These are phyloP conservation scores for Starmerella davenportii DNA, from an alignment of 805 yeast species.

Conservation along the genomic window DNA sequence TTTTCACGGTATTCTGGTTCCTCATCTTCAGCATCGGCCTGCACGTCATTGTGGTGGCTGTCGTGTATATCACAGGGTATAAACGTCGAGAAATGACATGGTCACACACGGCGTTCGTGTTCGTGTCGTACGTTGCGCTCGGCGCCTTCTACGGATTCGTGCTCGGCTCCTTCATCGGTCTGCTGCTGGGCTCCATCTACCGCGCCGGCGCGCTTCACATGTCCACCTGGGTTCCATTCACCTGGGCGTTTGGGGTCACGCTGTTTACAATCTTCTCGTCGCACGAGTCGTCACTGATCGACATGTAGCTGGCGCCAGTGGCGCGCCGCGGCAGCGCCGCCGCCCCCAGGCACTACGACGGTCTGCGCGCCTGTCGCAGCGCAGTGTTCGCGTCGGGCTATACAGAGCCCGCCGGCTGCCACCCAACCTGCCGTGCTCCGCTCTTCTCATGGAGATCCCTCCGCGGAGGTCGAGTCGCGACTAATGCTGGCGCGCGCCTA, in stretches of 20 bases:
- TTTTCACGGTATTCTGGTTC: slow-evolving; percentile 68
- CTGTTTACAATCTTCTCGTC: slow-evolving; percentile 49
- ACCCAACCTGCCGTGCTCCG: too few relatives aligned
- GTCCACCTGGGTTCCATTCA: slow-evolving; percentile 91
- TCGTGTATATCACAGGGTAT: slow-evolving; percentile 38
- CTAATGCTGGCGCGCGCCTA: too few relatives aligned
- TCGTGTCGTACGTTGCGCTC: slow-evolving; percentile 25
- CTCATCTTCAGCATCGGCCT: slow-evolving; percentile 46
- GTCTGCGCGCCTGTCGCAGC: too few relatives aligned
- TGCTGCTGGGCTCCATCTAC: slow-evolving; percentile 58
- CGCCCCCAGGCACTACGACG: too few relatives aligned
- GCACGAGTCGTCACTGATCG: slow-evolving; percentile 36
- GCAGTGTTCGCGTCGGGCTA: background rate
- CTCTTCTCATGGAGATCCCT: too few relatives aligned
- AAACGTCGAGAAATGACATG: slow-evolving; percentile 18
- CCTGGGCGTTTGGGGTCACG: slow-evolving; percentile 55
- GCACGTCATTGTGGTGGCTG: slow-evolving; percentile 44
- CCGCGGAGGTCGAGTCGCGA: too few relatives aligned
- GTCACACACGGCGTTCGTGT: slow-evolving; percentile 21
- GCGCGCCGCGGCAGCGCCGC: background rate
- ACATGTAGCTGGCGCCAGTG: slow-evolving; percentile 3
- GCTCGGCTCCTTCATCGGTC: slow-evolving; percentile 61
- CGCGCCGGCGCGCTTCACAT: slow-evolving; percentile 63
- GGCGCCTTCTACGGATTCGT: slow-evolving; percentile 33
- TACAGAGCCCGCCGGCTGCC: background rate